Evolutionary conservation across 768 basidiomycete genomes (phyloP), one percentile per base, ranked within the genome.

Genomic region (Mycena haematopus): DNA sequence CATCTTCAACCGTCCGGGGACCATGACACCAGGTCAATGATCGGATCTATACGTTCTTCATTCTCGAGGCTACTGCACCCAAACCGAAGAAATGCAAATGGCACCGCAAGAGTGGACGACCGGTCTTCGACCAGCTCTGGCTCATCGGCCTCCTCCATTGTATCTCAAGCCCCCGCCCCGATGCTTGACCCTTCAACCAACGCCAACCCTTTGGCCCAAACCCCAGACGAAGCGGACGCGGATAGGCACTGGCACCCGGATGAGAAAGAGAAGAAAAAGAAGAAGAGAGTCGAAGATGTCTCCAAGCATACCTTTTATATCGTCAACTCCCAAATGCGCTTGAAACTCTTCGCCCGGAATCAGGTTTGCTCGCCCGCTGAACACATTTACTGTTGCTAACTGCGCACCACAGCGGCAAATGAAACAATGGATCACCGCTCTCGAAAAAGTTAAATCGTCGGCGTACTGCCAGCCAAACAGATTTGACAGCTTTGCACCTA

Each of bases 261-360:
- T 45, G 75, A 78, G 55, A 79, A 78, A 60, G 75, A 78, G 52
- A 79, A 78, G 60, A 82, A 76, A 76, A 82, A 74, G 69, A 82
- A 74, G 69, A 82, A 79, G 74, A 73, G 76, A 56, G 69, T 75
- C 1, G 79, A 80, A 38, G 89, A 92, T 60, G 90, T 95, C 6
- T 93, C 91, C 42, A 93, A 92, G 68, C 96, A 99, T 75, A 96
- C 93, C 1, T 99, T 99, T 75, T 97, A 92, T 70, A 85, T 99
- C 61, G 82, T 89, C 64, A 98, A 97, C 72, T 89, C 93, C 9
- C 96, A 99, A 75, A 88, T 91, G 83, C 84, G 86, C 57, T 76
- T 99, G 66, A 95, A 96, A 75, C 73, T 98, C 15, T 87, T 86
- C 61, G 95, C 97, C 9, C 88, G 87, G 71, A 96, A 90, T 72